Evolutionary conservation across 1,284 basidiomycete species (phyloP).

Genomic region (Cryptococcus neoformans): DNA sequence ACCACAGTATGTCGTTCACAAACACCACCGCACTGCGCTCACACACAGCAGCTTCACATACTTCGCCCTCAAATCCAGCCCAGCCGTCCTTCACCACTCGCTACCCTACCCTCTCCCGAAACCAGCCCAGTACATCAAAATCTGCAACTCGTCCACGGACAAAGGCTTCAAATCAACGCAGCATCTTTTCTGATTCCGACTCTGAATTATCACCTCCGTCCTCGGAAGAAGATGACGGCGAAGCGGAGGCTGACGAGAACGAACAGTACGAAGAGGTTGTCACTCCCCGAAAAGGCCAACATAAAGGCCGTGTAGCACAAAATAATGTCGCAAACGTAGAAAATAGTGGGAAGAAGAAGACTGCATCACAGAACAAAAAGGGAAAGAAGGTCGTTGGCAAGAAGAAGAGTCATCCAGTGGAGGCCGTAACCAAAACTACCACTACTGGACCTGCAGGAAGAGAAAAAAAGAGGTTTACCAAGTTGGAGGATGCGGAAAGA

Average conservation of each 20-base stretch:
- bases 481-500: constrained; percentile 36
- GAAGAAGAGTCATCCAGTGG: constrained; percentile 11
- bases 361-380: background rate
- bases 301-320: constrained; percentile 9
- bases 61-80: constrained; percentile 5
- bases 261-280: constrained; percentile 21
- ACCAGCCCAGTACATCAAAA: constrained; percentile 6
- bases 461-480: constrained; percentile 36
- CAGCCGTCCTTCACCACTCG: background rate
- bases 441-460: constrained; percentile 29
- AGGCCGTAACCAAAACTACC: constrained; percentile 1
- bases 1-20: no score
- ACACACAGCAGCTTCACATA: no score
- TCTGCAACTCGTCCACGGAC: background rate
- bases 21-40: no score
- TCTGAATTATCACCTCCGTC: constrained; percentile 14
- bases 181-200: background rate
- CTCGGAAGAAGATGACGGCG: constrained; percentile 12
- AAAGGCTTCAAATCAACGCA: background rate
- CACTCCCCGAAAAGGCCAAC: constrained; percentile 12
- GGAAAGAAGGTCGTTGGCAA: background rate
- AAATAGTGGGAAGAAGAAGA: constrained; percentile 6
- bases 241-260: constrained; percentile 14
- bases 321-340: background rate
- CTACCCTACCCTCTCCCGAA: constrained; percentile 6